These are phyloP conservation scores for Periconia macrospinosa DNA, from an alignment of 2,329 filamentous ascomycete species.

Conservation along the genomic window DNA sequence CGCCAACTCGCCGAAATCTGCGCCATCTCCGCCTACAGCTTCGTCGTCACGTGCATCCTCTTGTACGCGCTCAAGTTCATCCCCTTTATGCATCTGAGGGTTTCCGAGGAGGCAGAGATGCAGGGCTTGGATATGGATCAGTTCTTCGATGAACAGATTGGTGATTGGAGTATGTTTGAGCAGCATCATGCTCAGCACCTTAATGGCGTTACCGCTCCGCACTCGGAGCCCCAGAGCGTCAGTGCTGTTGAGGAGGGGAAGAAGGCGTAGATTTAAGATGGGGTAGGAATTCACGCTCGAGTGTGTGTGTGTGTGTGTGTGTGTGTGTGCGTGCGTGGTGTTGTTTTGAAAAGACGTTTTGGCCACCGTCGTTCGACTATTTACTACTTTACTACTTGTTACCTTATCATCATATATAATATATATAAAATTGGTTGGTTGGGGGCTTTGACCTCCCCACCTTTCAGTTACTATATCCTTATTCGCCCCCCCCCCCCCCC, in stretches of 20 bases:
- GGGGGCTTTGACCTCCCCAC: no score
- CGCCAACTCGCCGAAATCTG: conserved; percentile 60
- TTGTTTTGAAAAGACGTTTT: no score
- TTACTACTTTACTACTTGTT: no score
- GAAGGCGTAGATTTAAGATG: no score
- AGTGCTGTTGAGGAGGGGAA: neutral
- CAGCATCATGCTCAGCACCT: conserved; percentile 20
- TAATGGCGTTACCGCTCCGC: conserved; percentile 9
- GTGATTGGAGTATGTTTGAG: conserved; percentile 50
- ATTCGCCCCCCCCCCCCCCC: no score
- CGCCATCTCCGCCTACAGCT: conserved; percentile 57
- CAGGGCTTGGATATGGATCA: conserved; percentile 58
- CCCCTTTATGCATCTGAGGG: conserved; percentile 57
- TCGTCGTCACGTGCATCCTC: conserved; percentile 55
- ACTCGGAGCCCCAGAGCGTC: neutral
- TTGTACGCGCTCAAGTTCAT: conserved; percentile 58
- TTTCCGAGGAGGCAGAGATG: conserved; percentile 59
- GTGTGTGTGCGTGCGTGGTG: no score
- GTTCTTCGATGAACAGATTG: conserved; percentile 61
- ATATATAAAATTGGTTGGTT: no score
- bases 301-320: no score
- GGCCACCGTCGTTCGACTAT: no score
- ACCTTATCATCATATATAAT: no score
- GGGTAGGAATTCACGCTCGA: no score
- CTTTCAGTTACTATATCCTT: no score